Base-by-base conservation (phyloP, 1,139 yeast species). In the Yamadazyma sp. region DNA sequence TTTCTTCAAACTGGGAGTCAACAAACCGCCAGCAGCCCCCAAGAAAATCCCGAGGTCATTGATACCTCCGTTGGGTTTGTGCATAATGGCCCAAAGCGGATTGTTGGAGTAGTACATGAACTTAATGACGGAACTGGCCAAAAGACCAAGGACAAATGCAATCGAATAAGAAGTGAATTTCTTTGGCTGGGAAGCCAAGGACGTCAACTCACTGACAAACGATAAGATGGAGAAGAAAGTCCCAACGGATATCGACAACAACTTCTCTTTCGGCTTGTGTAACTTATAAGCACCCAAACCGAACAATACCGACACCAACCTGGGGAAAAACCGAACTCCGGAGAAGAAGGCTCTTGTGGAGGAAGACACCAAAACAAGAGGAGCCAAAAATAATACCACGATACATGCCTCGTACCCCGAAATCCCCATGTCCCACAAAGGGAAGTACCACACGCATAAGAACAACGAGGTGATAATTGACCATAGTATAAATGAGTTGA, bases 361-460 rank as follows among this genome's bases (percentile, higher is more conserved):
- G 3, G 87, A 79, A 12, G 85, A 51, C 3, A 63, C 58, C 31
- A 88, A 65, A 2, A 88, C 34, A 12, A 83, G 45, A 4, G 91
- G 85, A 1, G 83, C 75, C 24, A 79, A 46, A 32, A 84, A 69
- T 18, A 81, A 66, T 3, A 81, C 58, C 10, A 61, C 46, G 36
- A 88, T 70, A 2, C 81, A 76, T 0, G 86, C 85, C 61, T 92
- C 98, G 58, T 86, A 89, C 3, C 98, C 98, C 2, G 96, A 85
- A 42, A 92, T 83, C 7, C 98, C 98, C 98, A 92, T 89, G 58
- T 85, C 79, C 98, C 98, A 92, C 46, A 92, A 72, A 14, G 98
- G 98, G 72, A 92, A 92, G 66, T 87, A 88, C 98, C 98, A 92
- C 37, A 92, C 83, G 55, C 94, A 80, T 43, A 94, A 74, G 38